Evolutionary conservation across 371 early-diverging fungal species (phyloP).

Genomic region (Rhizopus sp.): DNA sequence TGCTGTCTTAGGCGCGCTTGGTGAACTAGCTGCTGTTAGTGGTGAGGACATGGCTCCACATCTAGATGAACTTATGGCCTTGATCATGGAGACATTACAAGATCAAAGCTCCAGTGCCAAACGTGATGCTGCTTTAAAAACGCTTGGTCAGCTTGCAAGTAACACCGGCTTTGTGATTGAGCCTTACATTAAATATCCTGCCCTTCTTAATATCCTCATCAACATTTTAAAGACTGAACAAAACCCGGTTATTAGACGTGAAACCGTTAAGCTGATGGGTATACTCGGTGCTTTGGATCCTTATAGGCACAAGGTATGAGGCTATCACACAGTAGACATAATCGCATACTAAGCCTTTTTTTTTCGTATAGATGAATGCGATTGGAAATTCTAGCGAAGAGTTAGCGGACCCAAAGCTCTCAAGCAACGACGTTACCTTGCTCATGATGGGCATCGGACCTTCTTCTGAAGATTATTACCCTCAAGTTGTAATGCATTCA

Average conservation of each 20-base stretch:
- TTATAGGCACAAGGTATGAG: conserved; percentile 79
- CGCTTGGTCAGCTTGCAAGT: conserved; percentile 82
- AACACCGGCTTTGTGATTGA: conserved; percentile 91
- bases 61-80: conserved; percentile 79
- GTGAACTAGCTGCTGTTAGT: conserved; percentile 88
- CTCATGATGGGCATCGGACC: conserved; percentile 78
- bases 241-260: conserved; percentile 67
- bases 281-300: conserved; percentile 97
- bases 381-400: conserved; percentile 61
- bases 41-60: conserved; percentile 85
- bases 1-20: conserved; percentile 81
- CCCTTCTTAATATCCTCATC: conserved; percentile 78
- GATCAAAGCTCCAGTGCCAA: conserved; percentile 87
- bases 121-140: conserved; percentile 86
- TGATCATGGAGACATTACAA: conserved; percentile 89
- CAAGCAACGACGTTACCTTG: conserved; percentile 64
- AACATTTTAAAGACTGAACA: conserved; percentile 87
- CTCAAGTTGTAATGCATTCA: conserved; percentile 86
- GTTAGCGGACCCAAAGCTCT: conserved; percentile 56
- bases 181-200: conserved; percentile 90
- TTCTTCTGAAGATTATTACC: conserved; percentile 84
- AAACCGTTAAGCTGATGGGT: conserved; percentile 90
- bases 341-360: background rate
- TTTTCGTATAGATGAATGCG: conserved; percentile 42
- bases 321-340: background rate